Percentiles rank a stretch among this genome's conserved stretches.
These are phyloP conservation scores for Hanseniaspora hatyaiensis DNA, from an alignment of 805 yeast genomes.

Conservation along the genomic window DNA sequence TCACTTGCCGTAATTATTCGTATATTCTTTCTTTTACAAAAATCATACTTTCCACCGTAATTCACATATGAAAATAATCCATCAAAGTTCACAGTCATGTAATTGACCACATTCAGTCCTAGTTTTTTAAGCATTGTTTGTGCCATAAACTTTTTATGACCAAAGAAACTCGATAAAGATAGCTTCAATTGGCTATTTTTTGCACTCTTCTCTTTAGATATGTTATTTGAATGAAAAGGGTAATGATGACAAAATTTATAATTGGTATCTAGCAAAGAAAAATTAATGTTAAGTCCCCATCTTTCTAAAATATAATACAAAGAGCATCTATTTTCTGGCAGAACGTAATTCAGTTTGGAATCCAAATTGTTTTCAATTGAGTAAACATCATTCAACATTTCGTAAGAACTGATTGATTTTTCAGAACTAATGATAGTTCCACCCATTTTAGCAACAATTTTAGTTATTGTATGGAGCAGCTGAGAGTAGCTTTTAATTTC, in stretches of 20 bases:
- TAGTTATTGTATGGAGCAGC: background rate
- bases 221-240: background rate
- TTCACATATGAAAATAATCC: conserved; percentile 1
- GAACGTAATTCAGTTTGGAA: background rate
- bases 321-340: conserved; percentile 1
- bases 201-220: background rate
- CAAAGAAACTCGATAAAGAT: conserved; percentile 3
- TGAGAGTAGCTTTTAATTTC: background rate
- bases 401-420: background rate
- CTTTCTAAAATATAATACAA: conserved; percentile 7
- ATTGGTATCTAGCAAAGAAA: background rate
- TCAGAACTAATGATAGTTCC: background rate
- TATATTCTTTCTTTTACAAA: background rate
- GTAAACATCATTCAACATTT: background rate
- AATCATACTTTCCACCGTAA: conserved; percentile 1
- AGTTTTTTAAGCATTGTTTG: background rate
- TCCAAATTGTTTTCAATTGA: background rate
- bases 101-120: background rate
- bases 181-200: background rate
- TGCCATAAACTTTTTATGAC: conserved; percentile 9
- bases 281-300: conserved; percentile 7
- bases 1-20: background rate
- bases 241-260: conserved; percentile 8
- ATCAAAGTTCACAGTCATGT: background rate
- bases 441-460: background rate